Percentiles rank a stretch among this genome's conserved stretches.
Evolutionary conservation across 1,284 basidiomycete species (phyloP).

Genomic region (Ceratobasidium sp.): DNA sequence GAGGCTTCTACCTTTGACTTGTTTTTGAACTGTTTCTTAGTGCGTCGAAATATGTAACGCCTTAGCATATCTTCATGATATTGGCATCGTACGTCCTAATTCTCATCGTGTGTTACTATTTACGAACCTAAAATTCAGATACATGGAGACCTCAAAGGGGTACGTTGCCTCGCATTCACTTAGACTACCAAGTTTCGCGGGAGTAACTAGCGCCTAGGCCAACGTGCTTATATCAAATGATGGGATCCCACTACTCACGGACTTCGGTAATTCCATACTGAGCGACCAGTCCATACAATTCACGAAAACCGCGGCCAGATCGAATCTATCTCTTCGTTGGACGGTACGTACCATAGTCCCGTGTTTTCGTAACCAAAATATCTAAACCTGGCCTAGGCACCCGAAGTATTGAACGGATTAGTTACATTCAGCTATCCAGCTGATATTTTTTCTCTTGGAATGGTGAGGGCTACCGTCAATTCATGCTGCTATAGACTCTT

Average conservation of each 20-base stretch:
- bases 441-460: conserved; percentile 7
- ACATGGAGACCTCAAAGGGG: conserved; percentile 6
- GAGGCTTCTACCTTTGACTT: not conserved
- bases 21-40: not conserved
- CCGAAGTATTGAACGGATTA: not conserved
- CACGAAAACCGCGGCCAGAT: not conserved
- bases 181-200: no score
- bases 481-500: not conserved
- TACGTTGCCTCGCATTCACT: not conserved
- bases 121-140: not conserved
- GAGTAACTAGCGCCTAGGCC: not conserved
- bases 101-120: not conserved
- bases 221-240: conserved; percentile 3
- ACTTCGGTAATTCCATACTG: no score
- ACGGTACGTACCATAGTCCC: no score
- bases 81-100: not conserved
- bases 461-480: not conserved
- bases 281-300: no score
- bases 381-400: no score
- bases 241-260: not conserved
- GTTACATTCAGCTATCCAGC: not conserved
- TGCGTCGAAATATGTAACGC: not conserved
- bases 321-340: not conserved
- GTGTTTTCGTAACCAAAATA: no score
- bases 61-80: not conserved